Evolutionary conservation across 2,329 filamentous ascomycete genomes (phyloP), one percentile per base, ranked within the genome.

Genomic region (Aspergillus pseudoglaucus): DNA sequence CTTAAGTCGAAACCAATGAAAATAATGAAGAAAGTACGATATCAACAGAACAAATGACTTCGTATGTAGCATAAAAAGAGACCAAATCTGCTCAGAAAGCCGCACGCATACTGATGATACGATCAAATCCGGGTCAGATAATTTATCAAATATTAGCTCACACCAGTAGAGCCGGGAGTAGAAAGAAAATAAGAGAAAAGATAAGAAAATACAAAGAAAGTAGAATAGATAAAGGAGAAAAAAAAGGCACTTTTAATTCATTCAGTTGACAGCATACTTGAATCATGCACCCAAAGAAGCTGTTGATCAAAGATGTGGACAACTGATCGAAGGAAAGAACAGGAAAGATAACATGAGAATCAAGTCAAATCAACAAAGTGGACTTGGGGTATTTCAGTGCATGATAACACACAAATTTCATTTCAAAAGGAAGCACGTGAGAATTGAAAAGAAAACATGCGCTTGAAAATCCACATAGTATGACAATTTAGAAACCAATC

Each of bases 351-450:
- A 52, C 47, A 59, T 52, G 50, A 60, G 54, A 57, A 47, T 51
- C 59, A 57, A 62, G 50, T 63, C 57, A 61, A 62, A 55, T 56
- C 59, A 64, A 63, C 58, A 60, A 59, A 55, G 59, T 63, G 62
- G 60, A 67, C 62, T 66, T 64, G 65, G 68, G 68, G 68, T 71
- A 71, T 70, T 30, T 69, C 63, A 59, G 63, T 65, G 67, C 61
- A 66, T 61, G 57, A 55, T 55, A 64, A 66, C 59, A 65, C 63
- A 65, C 62, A 65, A 65, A 68, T 66, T 70, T 66, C 65, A 68
- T 68, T 71, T 64, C 61, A 63, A 59, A 68, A 63, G 59, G 59
- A 59, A 65, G 59, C 63, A 62, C 58, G 64, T 58, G 58, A 58
- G 50, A 61, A 63, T 56, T 37, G 49, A 52, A 54, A 30, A 12